These are phyloP conservation scores for Termitomyces sp. DNA, from an alignment of 768 basidiomycete species.

Conservation along the genomic window DNA sequence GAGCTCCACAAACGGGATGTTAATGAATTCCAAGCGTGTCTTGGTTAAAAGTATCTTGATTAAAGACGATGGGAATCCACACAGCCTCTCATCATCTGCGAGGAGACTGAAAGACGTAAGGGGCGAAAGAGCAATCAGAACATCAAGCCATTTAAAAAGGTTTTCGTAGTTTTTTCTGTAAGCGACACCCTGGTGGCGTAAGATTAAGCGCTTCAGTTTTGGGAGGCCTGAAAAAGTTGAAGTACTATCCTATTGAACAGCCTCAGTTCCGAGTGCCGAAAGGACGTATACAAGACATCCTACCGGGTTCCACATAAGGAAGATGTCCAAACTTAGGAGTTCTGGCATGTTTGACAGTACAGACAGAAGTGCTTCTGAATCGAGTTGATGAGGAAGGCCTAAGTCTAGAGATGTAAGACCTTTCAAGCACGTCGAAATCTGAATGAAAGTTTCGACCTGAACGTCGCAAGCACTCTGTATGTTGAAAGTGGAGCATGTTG, in stretches of 20 bases:
- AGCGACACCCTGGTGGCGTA: background rate
- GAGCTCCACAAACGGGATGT: background rate
- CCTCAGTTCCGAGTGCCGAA: background rate
- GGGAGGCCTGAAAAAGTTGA: background rate
- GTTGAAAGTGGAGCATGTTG: background rate
- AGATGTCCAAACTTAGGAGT: background rate
- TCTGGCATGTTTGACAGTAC: background rate
- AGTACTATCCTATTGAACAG: background rate
- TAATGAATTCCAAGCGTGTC: background rate
- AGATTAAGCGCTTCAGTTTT: background rate
- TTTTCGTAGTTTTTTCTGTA: background rate
- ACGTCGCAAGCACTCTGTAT: background rate
- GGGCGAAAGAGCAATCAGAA: background rate
- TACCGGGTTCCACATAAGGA: background rate
- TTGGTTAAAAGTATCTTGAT: background rate
- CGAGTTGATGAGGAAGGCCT: background rate
- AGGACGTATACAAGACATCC: background rate
- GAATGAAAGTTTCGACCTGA: background rate
- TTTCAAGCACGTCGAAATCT: background rate
- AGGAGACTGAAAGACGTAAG: slow-evolving; percentile 4
- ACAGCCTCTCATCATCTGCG: background rate
- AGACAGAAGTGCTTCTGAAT: background rate
- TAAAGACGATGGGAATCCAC: background rate
- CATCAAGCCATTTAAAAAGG: background rate
- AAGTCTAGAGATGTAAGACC: background rate